phyloP scores from a whole-genome alignment of 192 early-diverging fungal species.

The Coemansia sp. region DNA sequence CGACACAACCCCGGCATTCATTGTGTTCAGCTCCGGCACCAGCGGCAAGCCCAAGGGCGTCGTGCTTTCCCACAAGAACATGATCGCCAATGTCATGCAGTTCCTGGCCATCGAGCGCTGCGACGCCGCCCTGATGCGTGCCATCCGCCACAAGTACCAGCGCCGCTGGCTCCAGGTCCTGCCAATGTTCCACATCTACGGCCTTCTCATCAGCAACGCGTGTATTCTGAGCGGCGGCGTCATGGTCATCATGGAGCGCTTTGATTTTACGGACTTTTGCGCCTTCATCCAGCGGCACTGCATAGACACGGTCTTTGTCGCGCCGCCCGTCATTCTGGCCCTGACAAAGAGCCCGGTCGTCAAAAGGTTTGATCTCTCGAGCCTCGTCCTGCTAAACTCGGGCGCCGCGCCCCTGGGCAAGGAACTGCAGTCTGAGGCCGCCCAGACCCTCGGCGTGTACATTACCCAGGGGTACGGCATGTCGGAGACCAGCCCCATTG shows the following conservation, averaged over 20 bases:
- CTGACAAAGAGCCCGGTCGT: constrained; percentile 72
- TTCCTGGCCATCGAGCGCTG: constrained; percentile 40
- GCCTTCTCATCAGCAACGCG: constrained; percentile 50
- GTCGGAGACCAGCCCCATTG: constrained; percentile 53
- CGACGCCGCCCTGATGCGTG: constrained; percentile 10
- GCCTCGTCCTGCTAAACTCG: constrained; percentile 55
- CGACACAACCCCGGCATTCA: constrained; percentile 30
- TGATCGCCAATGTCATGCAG: constrained; percentile 70
- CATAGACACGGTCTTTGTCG: constrained; percentile 58
- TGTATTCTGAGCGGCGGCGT: constrained; percentile 46
- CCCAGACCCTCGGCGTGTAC: constrained; percentile 33
- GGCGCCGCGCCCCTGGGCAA: constrained; percentile 77
- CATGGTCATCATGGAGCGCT: constrained; percentile 73
- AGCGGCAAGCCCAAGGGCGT: constrained; percentile 79
- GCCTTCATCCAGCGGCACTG: constrained; percentile 63
- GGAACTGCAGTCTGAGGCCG: constrained; percentile 57
- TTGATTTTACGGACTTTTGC: constrained; percentile 61
- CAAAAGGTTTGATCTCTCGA: constrained; percentile 66
- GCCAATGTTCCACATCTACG: constrained; percentile 76
- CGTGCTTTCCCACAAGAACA: constrained; percentile 70
- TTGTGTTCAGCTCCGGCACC: constrained; percentile 46
- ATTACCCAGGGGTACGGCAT: constrained; percentile 62
- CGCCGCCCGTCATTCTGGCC: constrained; percentile 62
- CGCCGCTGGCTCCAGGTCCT: constrained; percentile 39
- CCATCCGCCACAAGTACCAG: constrained; percentile 11